Percentiles rank a stretch among this genome's conserved stretches.
These are phyloP conservation scores for Solanum paucissectum DNA, from an alignment of 257 asterid species.

Conservation along the genomic window DNA sequence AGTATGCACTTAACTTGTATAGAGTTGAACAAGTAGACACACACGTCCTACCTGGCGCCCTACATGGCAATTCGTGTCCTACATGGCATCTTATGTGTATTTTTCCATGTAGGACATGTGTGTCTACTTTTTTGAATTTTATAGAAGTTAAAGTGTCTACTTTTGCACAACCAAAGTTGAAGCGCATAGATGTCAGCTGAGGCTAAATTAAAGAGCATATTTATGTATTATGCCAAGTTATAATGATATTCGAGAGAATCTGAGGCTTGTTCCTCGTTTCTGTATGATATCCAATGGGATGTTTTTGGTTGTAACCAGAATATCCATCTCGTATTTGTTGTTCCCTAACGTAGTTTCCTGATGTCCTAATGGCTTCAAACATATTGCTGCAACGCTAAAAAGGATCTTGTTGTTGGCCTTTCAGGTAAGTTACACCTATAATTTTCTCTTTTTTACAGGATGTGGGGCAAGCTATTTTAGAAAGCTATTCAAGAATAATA, in stretches of 20 bases:
- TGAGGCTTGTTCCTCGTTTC: background rate
- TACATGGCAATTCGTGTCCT: background rate
- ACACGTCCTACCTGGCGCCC: background rate
- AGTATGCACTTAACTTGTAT: background rate
- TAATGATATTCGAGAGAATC: background rate
- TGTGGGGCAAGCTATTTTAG: slow-evolving; percentile 82
- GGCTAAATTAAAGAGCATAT: background rate
- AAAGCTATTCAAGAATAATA: slow-evolving; percentile 85
- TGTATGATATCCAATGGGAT: background rate
- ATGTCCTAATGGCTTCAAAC: background rate
- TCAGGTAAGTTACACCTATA: background rate
- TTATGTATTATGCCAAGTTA: background rate
- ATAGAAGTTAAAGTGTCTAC: background rate
- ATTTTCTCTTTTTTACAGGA: slow-evolving; percentile 34
- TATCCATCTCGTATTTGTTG: background rate
- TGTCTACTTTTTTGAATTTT: background rate
- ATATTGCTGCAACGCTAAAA: background rate
- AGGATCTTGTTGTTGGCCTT: background rate
- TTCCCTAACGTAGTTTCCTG: background rate
- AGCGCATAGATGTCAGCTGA: no score
- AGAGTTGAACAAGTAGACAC: background rate
- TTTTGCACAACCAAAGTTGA: background rate
- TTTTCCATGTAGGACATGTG: background rate
- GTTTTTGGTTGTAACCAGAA: background rate
- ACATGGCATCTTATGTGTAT: background rate